A percentile compares a stretch with the other conserved stretches of the same genome.
Conservation (phyloP, 345 rosid species). For the Turnera subulata region DNA sequence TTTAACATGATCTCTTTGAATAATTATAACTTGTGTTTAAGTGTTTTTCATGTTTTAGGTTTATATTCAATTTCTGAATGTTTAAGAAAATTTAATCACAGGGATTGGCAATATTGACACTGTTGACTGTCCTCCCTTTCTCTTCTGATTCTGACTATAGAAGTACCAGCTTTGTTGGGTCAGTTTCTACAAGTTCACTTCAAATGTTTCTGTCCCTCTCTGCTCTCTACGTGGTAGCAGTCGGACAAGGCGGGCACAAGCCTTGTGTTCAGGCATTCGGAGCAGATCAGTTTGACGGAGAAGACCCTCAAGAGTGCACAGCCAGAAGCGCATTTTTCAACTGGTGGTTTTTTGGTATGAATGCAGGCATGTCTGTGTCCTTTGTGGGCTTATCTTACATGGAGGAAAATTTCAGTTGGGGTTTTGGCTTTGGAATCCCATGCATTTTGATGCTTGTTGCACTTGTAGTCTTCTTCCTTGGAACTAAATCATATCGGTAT, state of each 20-base stretch:
- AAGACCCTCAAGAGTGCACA: conserved; percentile 17
- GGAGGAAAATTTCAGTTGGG: conserved; percentile 23
- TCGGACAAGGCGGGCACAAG: conserved; percentile 25
- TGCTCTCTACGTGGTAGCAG: conserved; percentile 19
- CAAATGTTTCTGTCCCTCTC: conserved; percentile 16
- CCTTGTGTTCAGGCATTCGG: conserved; percentile 29
- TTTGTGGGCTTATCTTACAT: conserved; percentile 13
- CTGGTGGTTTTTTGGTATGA: conserved; percentile 21
- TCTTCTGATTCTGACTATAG: too few species aligned
- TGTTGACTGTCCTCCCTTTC: too few species aligned
- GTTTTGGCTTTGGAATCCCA: conserved; percentile 24
- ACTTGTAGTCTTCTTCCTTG: conserved; percentile 13
- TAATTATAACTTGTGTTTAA: too few species aligned
- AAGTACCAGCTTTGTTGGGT: too few species aligned
- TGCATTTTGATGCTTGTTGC: conserved; percentile 15
- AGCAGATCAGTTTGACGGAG: conserved; percentile 25
- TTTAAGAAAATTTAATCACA: too few species aligned
- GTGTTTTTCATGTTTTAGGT: too few species aligned
- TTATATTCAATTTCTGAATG: too few species aligned
- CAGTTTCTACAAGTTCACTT: too few species aligned
- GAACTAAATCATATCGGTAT: conserved; percentile 17
- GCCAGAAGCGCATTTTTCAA: conserved; percentile 24
- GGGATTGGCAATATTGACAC: too few species aligned
- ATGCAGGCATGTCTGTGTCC: neutral
- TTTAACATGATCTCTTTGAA: too few species aligned